phyloP scores from a whole-genome alignment of 805 yeast genomes.

The Wickerhamiella kurtzmanii region DNA sequence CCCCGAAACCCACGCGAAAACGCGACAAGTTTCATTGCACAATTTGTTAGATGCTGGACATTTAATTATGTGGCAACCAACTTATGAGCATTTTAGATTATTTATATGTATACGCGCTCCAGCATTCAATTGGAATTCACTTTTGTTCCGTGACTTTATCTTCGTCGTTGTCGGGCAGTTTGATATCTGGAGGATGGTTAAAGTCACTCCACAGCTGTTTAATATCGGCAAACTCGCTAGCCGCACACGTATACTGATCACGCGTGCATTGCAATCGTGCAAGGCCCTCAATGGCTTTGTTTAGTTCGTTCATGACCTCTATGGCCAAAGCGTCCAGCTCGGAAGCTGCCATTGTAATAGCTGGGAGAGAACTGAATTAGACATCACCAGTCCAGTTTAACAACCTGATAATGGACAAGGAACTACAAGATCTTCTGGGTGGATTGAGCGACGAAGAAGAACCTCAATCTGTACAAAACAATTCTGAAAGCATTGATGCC shows the following conservation, averaged over 20 bases:
- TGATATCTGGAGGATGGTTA: not conserved
- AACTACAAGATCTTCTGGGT: conserved; percentile 28
- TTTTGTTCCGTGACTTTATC: too few species aligned
- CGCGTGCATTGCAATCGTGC: not conserved
- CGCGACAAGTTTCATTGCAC: not conserved
- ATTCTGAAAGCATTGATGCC: not conserved
- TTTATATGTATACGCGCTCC: too few species aligned
- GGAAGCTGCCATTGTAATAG: conserved; percentile 2
- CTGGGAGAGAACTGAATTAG: not conserved
- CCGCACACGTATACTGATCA: not conserved
- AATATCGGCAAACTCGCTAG: not conserved
- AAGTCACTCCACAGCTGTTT: not conserved
- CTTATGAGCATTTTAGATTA: too few species aligned
- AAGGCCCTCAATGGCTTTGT: not conserved
- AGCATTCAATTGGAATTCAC: too few species aligned
- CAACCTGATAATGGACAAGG: conserved; percentile 1
- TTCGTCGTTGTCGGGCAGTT: too few species aligned
- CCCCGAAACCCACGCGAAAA: not conserved
- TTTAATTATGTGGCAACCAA: too few species aligned
- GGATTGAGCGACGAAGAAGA: conserved; percentile 25
- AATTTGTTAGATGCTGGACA: not conserved
- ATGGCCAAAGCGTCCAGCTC: not conserved
- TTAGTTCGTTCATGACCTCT: not conserved
- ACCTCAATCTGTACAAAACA: not conserved
- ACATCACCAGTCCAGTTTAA: not conserved